Conservation (phyloP, 129 eudicot species). For the Flaveria ramosissima region DNA sequence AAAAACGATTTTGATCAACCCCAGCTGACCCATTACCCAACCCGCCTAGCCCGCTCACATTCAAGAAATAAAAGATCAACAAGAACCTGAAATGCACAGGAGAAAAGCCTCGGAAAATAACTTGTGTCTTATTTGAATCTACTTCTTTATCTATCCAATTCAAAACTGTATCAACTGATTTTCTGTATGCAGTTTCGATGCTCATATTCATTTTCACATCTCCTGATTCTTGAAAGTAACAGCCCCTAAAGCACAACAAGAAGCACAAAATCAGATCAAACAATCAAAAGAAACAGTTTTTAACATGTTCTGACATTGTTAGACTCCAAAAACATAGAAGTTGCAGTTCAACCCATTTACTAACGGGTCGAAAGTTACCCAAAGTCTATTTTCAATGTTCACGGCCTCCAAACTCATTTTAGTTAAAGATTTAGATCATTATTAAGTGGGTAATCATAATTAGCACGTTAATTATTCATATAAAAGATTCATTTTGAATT, state of each 20-base stretch:
- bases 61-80: conserved; percentile 3
- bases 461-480: no score
- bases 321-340: not conserved
- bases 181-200: conserved; percentile 56
- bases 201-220: conserved; percentile 82
- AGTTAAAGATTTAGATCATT: no score
- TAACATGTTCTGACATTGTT: not conserved
- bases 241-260: conserved; percentile 58
- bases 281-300: conserved; percentile 9
- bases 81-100: conserved; percentile 92
- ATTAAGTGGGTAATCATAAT: no score
- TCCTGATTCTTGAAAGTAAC: conserved; percentile 79
- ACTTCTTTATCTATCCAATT: conserved; percentile 69
- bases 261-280: conserved; percentile 11
- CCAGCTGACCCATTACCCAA: conserved; percentile 4
- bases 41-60: not conserved
- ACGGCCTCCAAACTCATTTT: not conserved
- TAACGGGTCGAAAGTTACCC: not conserved
- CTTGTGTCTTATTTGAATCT: conserved; percentile 59
- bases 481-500: no score
- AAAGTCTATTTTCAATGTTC: not conserved
- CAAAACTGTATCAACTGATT: conserved; percentile 65
- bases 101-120: conserved; percentile 79
- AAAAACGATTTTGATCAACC: not conserved
- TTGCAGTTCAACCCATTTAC: not conserved